These are phyloP conservation scores for Hanseniaspora jakobsenii DNA, from an alignment of 805 yeast species.

Conservation along the genomic window DNA sequence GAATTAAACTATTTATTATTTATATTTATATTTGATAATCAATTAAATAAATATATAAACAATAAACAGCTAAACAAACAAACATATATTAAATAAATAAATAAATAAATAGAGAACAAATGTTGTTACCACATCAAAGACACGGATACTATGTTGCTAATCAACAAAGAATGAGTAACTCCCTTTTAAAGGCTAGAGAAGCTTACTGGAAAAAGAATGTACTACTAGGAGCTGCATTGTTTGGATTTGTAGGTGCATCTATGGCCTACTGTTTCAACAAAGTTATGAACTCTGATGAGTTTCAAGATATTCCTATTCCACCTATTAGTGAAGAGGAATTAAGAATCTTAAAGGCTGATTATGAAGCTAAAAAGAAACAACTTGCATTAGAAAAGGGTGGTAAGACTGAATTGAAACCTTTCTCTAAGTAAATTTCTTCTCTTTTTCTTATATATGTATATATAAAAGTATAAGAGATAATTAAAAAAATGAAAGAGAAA, in stretches of 20 bases:
- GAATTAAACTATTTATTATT: too few species aligned
- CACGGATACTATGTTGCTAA: conserved; percentile 9
- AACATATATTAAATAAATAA: background rate
- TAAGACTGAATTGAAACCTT: background rate
- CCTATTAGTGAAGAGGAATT: conserved; percentile 74
- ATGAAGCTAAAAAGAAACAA: conserved; percentile 35
- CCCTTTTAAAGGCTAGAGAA: conserved; percentile 76
- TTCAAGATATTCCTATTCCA: conserved; percentile 86
- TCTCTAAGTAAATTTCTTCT: background rate
- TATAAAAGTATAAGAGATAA: too few species aligned
- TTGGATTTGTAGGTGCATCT: conserved; percentile 57
- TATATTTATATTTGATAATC: too few species aligned
- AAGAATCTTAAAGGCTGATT: conserved; percentile 58
- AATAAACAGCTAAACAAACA: background rate
- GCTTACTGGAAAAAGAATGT: conserved; percentile 77
- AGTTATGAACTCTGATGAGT: conserved; percentile 60
- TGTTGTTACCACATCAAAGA: conserved; percentile 15
- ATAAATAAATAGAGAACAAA: background rate
- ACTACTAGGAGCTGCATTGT: conserved; percentile 44
- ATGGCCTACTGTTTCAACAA: conserved; percentile 53
- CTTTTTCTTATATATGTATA: too few species aligned
- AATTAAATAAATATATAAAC: background rate
- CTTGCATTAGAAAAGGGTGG: background rate
- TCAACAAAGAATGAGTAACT: conserved; percentile 67
- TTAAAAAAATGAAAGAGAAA: too few species aligned